phyloP scores from a whole-genome alignment of 2,329 filamentous ascomycete genomes.

The Fusarium sp. region DNA sequence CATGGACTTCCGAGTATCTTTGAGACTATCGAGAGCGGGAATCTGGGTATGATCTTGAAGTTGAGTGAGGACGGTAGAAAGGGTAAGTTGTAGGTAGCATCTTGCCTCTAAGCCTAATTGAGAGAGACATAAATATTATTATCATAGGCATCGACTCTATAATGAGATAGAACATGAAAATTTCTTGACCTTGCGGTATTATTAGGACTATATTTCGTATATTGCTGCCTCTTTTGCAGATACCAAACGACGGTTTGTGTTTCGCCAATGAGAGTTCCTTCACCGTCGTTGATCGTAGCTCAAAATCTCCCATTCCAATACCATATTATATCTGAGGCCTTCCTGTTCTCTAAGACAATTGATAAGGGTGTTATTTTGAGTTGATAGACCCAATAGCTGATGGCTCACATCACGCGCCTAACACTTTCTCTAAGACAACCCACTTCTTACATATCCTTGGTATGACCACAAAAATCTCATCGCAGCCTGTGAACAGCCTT shows the following conservation, averaged over 20 bases:
- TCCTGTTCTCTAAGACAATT: no score
- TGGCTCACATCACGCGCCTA: no score
- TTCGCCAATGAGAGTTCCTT: accelerated
- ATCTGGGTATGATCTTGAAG: accelerated
- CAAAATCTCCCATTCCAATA: no score
- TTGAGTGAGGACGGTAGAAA: neutral
- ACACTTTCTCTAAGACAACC: no score
- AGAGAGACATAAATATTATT: accelerated
- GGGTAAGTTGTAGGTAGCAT: accelerated
- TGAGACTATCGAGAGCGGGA: neutral
- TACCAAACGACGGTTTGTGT: accelerated
- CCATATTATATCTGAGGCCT: neutral
- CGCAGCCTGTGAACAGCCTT: accelerated
- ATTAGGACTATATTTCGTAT: accelerated
- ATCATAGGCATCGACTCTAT: accelerated
- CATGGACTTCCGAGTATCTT: neutral
- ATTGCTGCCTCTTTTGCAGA: accelerated
- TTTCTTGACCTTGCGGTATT: accelerated
- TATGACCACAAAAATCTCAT: neutral
- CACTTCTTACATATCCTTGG: no score
- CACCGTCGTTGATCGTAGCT: no score
- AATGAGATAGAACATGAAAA: accelerated
- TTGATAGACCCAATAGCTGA: no score
- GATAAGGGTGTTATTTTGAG: no score
- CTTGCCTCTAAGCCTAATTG: accelerated